Evolutionary conservation across 2,329 filamentous ascomycete species (phyloP).

Genomic region (Stemphylium lycopersici): DNA sequence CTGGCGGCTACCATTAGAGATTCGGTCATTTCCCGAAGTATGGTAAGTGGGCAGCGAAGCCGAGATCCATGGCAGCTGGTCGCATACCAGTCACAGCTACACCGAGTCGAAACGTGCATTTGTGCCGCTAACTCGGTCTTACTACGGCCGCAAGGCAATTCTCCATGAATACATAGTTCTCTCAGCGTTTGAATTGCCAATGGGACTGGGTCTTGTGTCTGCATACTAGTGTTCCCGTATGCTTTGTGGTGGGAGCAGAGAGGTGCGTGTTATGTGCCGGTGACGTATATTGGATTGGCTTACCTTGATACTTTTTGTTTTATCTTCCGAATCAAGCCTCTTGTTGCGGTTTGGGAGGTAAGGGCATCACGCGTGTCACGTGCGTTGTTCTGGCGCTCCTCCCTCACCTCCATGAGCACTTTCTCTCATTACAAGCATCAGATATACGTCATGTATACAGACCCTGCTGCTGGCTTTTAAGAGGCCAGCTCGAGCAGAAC

Average conservation of each 20-base stretch:
- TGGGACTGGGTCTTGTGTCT: neutral
- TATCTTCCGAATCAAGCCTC: too few species aligned
- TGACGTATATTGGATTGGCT: neutral
- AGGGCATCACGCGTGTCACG: too few species aligned
- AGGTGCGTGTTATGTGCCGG: neutral
- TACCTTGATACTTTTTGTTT: neutral
- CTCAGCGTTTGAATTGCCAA: neutral
- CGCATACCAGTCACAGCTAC: neutral
- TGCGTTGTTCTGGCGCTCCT: too few species aligned
- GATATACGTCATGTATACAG: too few species aligned
- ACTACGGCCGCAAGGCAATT: neutral
- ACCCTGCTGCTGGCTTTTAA: too few species aligned
- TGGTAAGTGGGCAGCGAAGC: neutral
- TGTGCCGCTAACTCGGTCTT: neutral
- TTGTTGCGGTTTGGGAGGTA: too few species aligned
- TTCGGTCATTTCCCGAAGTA: neutral
- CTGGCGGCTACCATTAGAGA: neutral
- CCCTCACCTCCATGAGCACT: too few species aligned
- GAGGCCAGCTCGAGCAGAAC: too few species aligned
- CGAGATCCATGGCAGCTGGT: neutral
- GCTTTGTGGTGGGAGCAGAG: neutral
- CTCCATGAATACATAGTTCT: neutral
- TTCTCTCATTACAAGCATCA: too few species aligned
- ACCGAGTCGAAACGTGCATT: neutral
- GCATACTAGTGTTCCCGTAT: neutral